Evolutionary conservation across 495 filamentous ascomycete species (phyloP).

Genomic region (Aspergillus saccharolyticus): DNA sequence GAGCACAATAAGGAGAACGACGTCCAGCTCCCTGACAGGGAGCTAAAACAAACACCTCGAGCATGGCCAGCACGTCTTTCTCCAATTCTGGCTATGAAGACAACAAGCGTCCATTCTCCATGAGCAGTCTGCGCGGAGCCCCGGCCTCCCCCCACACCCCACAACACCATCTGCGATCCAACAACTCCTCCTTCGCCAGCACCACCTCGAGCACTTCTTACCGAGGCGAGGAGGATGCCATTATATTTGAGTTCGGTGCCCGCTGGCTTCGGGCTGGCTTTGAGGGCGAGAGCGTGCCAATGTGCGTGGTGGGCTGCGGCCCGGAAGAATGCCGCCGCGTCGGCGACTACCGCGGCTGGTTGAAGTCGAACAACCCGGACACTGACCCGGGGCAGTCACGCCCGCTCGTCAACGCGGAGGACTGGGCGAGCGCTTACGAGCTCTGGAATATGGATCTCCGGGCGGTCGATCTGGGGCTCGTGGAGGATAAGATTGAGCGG

Average conservation of each 20-base stretch:
- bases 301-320: constrained; percentile 65
- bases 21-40: not conserved
- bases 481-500: constrained; percentile 85
- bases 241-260: constrained; percentile 79
- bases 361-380: constrained; percentile 23
- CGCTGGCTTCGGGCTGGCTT: constrained; percentile 79
- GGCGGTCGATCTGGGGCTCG: constrained; percentile 65
- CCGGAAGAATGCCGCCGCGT: constrained; percentile 69
- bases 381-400: constrained; percentile 15
- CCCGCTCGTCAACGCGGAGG: constrained; percentile 41
- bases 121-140: constrained; percentile 24
- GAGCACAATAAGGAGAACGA: not conserved
- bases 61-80: constrained; percentile 10
- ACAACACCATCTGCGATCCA: constrained; percentile 33
- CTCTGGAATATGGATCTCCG: constrained; percentile 76
- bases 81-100: constrained; percentile 8
- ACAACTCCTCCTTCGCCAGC: constrained; percentile 47
- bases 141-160: constrained; percentile 36
- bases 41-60: not conserved
- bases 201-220: constrained; percentile 66
- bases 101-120: constrained; percentile 10
- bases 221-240: constrained; percentile 74
- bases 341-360: constrained; percentile 77
- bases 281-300: constrained; percentile 70
- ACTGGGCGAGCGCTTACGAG: constrained; percentile 71